These are phyloP conservation scores for Yarrowia divulgata DNA, from an alignment of 805 yeast genomes.

Conservation along the genomic window DNA sequence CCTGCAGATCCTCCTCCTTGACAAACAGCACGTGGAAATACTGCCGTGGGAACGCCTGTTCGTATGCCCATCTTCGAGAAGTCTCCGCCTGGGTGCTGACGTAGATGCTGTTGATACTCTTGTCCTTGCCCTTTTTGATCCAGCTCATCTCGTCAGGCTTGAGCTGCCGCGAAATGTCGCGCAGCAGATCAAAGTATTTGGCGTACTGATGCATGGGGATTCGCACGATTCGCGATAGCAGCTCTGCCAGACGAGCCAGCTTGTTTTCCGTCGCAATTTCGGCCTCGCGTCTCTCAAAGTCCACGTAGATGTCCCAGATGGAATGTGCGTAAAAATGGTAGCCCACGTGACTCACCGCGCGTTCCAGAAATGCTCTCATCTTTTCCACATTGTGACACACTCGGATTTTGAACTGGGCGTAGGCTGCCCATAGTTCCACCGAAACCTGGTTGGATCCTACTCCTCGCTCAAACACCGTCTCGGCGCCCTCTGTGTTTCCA, in stretches of 20 bases:
- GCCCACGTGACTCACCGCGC: slow-evolving; percentile 65
- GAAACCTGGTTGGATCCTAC: slow-evolving; percentile 47
- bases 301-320: slow-evolving; percentile 81
- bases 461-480: slow-evolving; percentile 50
- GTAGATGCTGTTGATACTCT: slow-evolving; percentile 47
- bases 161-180: slow-evolving; percentile 49
- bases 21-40: slow-evolving; percentile 62
- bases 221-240: slow-evolving; percentile 49
- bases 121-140: slow-evolving; percentile 37
- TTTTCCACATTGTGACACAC: slow-evolving; percentile 44
- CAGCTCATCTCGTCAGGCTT: slow-evolving; percentile 40
- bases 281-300: slow-evolving; percentile 59
- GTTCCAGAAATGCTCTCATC: slow-evolving; percentile 52
- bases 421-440: slow-evolving; percentile 53
- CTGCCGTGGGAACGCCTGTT: slow-evolving; percentile 58
- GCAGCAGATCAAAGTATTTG: slow-evolving; percentile 63
- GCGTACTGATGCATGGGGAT: slow-evolving; percentile 89
- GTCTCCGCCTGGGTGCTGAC: slow-evolving; percentile 60
- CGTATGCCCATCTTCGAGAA: slow-evolving; percentile 72
- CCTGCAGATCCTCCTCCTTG: slow-evolving; percentile 54
- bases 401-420: slow-evolving; percentile 49
- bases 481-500: slow-evolving; percentile 48
- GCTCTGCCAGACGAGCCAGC: slow-evolving; percentile 52
- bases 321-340: slow-evolving; percentile 76
- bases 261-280: slow-evolving; percentile 50